Evolutionary conservation across 331 rosid species (phyloP).

Genomic region (Malus hybrid): DNA sequence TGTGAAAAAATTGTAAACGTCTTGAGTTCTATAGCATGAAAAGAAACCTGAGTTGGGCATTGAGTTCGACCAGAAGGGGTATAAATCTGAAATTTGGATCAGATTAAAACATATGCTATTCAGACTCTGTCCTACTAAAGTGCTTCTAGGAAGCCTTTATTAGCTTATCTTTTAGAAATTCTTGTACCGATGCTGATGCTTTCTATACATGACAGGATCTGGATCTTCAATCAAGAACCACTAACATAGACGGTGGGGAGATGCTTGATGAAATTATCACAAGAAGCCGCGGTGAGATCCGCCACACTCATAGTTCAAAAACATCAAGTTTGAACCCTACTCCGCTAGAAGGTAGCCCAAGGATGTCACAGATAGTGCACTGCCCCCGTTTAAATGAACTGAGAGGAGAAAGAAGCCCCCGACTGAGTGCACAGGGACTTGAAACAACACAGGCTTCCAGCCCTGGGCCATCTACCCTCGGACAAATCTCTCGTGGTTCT

Average conservation of each 20-base stretch:
- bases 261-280: slow-evolving; percentile 87
- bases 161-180: not conserved
- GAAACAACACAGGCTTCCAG: slow-evolving; percentile 37
- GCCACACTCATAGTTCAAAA: slow-evolving; percentile 63
- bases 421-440: slow-evolving; percentile 19
- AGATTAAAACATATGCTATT: not conserved
- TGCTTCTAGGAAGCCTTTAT: not conserved
- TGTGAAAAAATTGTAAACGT: not conserved
- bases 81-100: not conserved
- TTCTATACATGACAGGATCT: slow-evolving; percentile 32
- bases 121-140: not conserved
- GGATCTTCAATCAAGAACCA: slow-evolving; percentile 43
- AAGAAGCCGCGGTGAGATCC: slow-evolving; percentile 91
- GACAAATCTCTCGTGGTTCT: slow-evolving; percentile 30
- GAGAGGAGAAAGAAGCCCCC: slow-evolving; percentile 52
- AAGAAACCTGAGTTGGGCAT: not conserved
- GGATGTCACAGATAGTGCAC: slow-evolving; percentile 21
- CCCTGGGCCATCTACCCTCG: slow-evolving; percentile 39
- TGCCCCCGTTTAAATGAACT: slow-evolving; percentile 58
- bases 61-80: not conserved
- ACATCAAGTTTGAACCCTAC: slow-evolving; percentile 67
- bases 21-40: not conserved
- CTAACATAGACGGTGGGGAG: slow-evolving; percentile 60
- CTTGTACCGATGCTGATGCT: slow-evolving; percentile 13
- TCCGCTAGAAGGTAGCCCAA: slow-evolving; percentile 58